A percentile compares a stretch with the other conserved stretches of the same genome.
Evolutionary conservation across 2,329 filamentous ascomycete species (phyloP).

Genomic region (Daldinia sp.): DNA sequence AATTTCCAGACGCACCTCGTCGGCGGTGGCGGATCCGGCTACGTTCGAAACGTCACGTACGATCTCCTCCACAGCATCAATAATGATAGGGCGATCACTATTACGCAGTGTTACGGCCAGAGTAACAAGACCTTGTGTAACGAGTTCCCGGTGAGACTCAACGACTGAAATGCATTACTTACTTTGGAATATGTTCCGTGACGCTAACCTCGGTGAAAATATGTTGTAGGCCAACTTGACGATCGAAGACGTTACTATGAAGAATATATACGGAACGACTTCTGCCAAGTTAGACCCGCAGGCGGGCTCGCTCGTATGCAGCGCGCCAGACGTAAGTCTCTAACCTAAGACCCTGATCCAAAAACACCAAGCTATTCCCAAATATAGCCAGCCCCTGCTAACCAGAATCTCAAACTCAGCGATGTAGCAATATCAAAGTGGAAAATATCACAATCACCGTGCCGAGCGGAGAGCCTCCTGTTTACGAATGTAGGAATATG

Average conservation of each 20-base stretch:
- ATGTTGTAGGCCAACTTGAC: constrained; percentile 38
- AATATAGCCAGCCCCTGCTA: background rate
- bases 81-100: constrained; percentile 73
- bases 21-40: constrained; percentile 71
- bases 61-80: constrained; percentile 70
- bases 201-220: background rate
- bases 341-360: background rate
- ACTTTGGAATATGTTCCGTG: background rate
- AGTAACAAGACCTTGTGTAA: constrained; percentile 54
- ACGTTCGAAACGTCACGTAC: constrained; percentile 75
- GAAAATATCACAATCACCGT: constrained; percentile 39
- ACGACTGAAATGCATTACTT: no score
- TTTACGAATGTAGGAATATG: constrained; percentile 43
- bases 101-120: constrained; percentile 73
- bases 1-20: constrained; percentile 70
- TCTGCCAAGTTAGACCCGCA: constrained; percentile 38
- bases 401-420: constrained; percentile 14
- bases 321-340: constrained; percentile 39
- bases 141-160: constrained; percentile 49
- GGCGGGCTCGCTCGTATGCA: constrained; percentile 41
- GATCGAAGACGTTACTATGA: constrained; percentile 43
- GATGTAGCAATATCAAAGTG: constrained; percentile 38
- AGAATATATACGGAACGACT: constrained; percentile 40
- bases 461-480: constrained; percentile 35
- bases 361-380: background rate